Evolutionary conservation across 2,329 filamentous ascomycete species (phyloP).

Genomic region (Cucurbitaria berberidis): DNA sequence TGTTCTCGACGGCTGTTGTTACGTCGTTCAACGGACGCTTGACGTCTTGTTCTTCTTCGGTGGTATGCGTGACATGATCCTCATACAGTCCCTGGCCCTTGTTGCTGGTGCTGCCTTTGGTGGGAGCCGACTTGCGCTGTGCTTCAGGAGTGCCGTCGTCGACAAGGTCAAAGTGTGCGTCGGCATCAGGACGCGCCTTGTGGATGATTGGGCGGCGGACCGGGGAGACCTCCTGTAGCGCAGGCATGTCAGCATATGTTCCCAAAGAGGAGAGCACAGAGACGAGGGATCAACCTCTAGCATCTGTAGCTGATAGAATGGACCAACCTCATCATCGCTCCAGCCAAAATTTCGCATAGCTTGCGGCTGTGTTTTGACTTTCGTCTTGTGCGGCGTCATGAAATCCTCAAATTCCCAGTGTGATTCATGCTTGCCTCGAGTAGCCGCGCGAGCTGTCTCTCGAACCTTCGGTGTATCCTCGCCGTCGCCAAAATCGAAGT

Average conservation of each 20-base stretch:
- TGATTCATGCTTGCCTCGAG: slow-evolving; percentile 65
- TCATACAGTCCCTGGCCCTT: slow-evolving; percentile 76
- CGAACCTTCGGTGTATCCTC: slow-evolving; percentile 46
- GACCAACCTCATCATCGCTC: slow-evolving; percentile 69
- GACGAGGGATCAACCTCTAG: slow-evolving; percentile 15
- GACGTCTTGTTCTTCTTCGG: slow-evolving; percentile 53
- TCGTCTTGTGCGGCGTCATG: slow-evolving; percentile 77
- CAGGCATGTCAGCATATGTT: slow-evolving; percentile 24
- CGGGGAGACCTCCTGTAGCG: slow-evolving; percentile 61
- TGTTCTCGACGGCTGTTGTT: slow-evolving; percentile 75
- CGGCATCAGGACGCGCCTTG: slow-evolving; percentile 78
- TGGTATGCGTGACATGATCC: slow-evolving; percentile 69
- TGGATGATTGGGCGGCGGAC: slow-evolving; percentile 63
- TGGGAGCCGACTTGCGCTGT: slow-evolving; percentile 48
- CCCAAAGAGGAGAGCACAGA: slow-evolving; percentile 1
- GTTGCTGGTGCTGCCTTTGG: slow-evolving; percentile 63
- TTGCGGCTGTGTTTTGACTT: slow-evolving; percentile 67
- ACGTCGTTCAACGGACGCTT: slow-evolving; percentile 66
- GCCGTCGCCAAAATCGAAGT: slow-evolving; percentile 81
- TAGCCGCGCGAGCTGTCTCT: slow-evolving; percentile 31
- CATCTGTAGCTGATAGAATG: slow-evolving; percentile 22
- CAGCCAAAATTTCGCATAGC: slow-evolving; percentile 78
- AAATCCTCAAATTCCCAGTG: slow-evolving; percentile 93
- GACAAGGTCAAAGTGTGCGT: slow-evolving; percentile 81
- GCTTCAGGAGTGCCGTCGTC: slow-evolving; percentile 72